Percentiles rank a stretch among this genome's conserved stretches.
phyloP scores from a whole-genome alignment of 139 green algal species.

The Edaphochlamys debaryana region DNA sequence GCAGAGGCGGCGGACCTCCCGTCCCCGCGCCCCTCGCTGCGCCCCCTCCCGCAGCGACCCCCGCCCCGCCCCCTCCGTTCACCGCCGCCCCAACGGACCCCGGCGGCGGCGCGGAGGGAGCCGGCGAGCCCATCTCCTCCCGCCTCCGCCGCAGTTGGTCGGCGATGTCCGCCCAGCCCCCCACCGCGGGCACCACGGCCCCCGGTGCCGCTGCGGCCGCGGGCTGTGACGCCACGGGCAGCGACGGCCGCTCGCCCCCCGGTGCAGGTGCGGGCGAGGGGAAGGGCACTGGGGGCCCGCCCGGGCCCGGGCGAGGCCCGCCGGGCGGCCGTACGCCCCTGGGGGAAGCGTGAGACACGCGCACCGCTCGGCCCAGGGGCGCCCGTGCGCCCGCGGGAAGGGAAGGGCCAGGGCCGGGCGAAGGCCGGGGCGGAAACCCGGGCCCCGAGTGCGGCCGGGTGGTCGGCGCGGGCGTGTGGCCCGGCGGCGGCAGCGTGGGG shows the following conservation, averaged over 20 bases:
- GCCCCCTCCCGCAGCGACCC: no score
- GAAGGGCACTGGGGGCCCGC: not conserved
- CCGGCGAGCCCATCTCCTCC: not conserved
- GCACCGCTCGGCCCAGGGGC: no score
- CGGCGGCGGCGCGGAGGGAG: not conserved
- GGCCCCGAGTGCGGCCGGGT: not conserved
- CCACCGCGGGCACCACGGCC: conserved; percentile 1
- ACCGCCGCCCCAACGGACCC: no score
- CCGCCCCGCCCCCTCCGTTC: no score
- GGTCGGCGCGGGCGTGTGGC: no score
- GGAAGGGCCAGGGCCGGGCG: no score
- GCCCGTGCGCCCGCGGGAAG: no score
- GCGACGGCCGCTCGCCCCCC: not conserved
- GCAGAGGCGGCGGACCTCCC: not conserved
- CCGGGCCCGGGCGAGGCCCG: no score
- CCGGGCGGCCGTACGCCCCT: no score
- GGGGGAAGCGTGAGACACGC: no score
- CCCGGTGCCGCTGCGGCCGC: not conserved
- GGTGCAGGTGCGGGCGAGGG: not conserved
- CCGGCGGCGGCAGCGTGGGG: no score
- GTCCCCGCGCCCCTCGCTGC: not conserved
- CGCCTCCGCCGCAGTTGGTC: conserved; percentile 21
- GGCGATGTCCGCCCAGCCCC: conserved; percentile 27
- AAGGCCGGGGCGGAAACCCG: no score
- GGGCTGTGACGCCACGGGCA: not conserved